Evolutionary conservation across 345 rosid genomes (phyloP), one percentile per base, ranked within the genome.

Genomic region (Populus alba): DNA sequence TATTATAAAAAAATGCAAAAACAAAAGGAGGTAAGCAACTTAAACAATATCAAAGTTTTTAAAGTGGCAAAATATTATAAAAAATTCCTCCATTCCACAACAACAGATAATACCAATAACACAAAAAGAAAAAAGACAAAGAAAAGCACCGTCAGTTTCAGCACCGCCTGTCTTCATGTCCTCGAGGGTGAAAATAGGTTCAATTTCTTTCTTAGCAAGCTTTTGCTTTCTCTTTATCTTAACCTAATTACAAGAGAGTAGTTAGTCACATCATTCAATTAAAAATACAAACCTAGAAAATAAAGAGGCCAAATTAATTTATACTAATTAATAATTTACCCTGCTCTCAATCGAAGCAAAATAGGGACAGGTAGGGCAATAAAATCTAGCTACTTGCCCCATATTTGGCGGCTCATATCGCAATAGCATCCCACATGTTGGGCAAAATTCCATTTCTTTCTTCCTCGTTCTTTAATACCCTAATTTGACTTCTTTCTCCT

Each of bases 371-470:
- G 90, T 79, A 16, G 86, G 85, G 84, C 91, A 90, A 68, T 81
- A 85, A 77, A 88, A 87, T 79, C 93, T 86, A 38, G 91, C 41
- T 1, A 84, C 73, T 16, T 77, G 73, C 41, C 82, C 85, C 83
- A 78, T 74, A 55, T 79, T 29, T 20, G 91, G 87, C 84, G 76
- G 53, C 87, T 87, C 93, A 55, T 83, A 90, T 67, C 76, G 87
- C 83, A 90, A 83, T 82, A 90, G 74, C 70, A 77, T 74, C 7
- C 87, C 90, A 69, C 91, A 90, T 18, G 88, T 82, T 0, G 91
- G 93, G 81, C 93, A 90, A 78, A 90, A 87, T 76, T 90, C 93
- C 93, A 88, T 90, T 57, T 63, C 22, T 73, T 69, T 22, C 70
- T 59, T 20, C 18, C 53, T 47, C 6, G 18, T 15, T 47, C 53